Conservation (phyloP, 1,284 basidiomycete species). For the Fomitiporia mediterranea region DNA sequence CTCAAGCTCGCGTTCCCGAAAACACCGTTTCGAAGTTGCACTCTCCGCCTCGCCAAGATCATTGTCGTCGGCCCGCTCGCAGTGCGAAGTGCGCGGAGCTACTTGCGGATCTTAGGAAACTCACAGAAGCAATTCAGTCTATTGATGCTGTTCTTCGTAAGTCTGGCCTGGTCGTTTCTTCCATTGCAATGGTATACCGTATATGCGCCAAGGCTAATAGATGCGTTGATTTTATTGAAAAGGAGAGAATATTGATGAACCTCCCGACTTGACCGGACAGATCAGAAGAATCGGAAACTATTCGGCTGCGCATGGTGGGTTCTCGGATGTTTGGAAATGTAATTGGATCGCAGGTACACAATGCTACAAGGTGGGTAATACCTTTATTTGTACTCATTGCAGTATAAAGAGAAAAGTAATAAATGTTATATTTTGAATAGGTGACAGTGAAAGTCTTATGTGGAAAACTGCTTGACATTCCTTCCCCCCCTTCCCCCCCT, state of each 20-base stretch:
- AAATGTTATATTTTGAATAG: too few species aligned
- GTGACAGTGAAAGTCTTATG: slow-evolving; percentile 17
- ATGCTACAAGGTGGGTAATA: slow-evolving; percentile 21
- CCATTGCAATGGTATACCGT: background rate
- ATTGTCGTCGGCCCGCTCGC: background rate
- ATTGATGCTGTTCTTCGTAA: background rate
- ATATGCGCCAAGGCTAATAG: background rate
- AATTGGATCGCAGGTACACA: slow-evolving; percentile 27
- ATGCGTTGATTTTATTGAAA: background rate
- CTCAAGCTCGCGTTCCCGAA: background rate
- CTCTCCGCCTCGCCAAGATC: slow-evolving; percentile 16
- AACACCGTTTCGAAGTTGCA: background rate
- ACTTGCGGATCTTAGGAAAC: background rate
- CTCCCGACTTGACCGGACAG: slow-evolving; percentile 35
- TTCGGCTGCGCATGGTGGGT: slow-evolving; percentile 39
- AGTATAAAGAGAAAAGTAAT: slow-evolving; percentile 34
- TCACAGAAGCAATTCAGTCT: background rate
- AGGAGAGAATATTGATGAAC: slow-evolving; percentile 10
- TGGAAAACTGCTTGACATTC: slow-evolving; percentile 1
- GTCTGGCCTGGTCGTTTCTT: background rate
- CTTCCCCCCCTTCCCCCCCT: too few species aligned
- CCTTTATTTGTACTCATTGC: background rate
- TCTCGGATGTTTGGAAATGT: slow-evolving; percentile 42
- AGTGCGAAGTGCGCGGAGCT: background rate
- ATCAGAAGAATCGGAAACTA: slow-evolving; percentile 32